Percentiles rank a stretch among this genome's conserved stretches.
Evolutionary conservation across 495 filamentous ascomycete species (phyloP).

Genomic region (Penicillium cinerascens): DNA sequence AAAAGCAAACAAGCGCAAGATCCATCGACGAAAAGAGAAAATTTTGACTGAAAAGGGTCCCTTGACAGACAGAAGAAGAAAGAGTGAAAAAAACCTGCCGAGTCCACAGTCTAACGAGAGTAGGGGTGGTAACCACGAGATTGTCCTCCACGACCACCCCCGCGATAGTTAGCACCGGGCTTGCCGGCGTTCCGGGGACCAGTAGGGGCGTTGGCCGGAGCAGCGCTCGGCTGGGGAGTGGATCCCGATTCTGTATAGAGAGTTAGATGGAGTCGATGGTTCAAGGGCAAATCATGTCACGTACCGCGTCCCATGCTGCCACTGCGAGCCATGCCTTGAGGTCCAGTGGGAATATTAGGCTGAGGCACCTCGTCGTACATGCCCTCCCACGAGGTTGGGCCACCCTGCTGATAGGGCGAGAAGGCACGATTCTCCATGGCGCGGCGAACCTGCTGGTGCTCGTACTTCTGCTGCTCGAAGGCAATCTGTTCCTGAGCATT

Average conservation of each 20-base stretch:
- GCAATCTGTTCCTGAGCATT: conserved; percentile 73
- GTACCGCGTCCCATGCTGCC: conserved; percentile 53
- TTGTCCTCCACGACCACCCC: conserved; percentile 69
- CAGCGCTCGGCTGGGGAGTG: conserved; percentile 59
- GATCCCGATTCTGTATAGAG: conserved; percentile 22
- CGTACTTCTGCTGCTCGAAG: conserved; percentile 87
- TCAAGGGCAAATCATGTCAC: conserved; percentile 5
- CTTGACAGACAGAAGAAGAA: background rate
- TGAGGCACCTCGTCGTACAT: conserved; percentile 99
- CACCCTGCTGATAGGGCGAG: conserved; percentile 52
- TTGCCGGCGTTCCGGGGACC: conserved; percentile 94
- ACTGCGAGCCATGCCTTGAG: conserved; percentile 46
- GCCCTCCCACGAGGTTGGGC: conserved; percentile 88
- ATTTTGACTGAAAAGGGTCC: background rate
- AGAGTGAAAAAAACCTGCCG: background rate
- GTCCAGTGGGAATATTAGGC: conserved; percentile 60
- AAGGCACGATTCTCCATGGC: conserved; percentile 43
- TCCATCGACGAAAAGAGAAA: background rate
- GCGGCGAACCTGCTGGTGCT: conserved; percentile 61
- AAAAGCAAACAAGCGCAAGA: background rate
- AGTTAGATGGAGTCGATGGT: conserved; percentile 13
- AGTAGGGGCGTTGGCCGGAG: conserved; percentile 91
- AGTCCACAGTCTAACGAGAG: conserved; percentile 31
- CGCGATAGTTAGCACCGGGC: conserved; percentile 91
- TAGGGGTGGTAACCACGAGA: conserved; percentile 82